These are phyloP conservation scores for Tuber umbilicatum DNA, from an alignment of 495 filamentous ascomycete species.

Conservation along the genomic window DNA sequence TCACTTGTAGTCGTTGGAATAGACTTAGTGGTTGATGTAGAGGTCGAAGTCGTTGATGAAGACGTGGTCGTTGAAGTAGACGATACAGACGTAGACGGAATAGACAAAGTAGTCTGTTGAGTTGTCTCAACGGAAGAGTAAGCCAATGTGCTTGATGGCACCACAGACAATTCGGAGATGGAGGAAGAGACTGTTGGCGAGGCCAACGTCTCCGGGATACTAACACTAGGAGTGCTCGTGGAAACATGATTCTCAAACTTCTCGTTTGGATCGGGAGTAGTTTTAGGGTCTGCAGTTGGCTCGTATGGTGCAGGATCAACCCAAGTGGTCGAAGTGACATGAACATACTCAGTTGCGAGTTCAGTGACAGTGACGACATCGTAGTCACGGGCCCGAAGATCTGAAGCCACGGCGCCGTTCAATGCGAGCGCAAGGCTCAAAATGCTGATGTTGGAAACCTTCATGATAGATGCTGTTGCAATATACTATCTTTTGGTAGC, in stretches of 20 bases:
- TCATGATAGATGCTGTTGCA: slow-evolving; percentile 20
- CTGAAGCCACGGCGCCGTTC: slow-evolving; percentile 27
- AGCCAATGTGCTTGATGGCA: slow-evolving; percentile 13
- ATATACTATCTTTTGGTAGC: slow-evolving; percentile 20
- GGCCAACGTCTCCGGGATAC: not conserved
- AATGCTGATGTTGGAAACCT: slow-evolving; percentile 22
- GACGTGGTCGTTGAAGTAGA: slow-evolving; percentile 7
- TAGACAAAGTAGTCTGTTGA: not conserved
- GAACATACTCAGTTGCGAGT: slow-evolving; percentile 16
- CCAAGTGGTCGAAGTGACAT: slow-evolving; percentile 21
- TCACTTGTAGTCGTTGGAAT: slow-evolving; percentile 12
- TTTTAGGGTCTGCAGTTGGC: not conserved
- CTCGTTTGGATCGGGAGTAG: not conserved
- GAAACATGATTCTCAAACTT: not conserved
- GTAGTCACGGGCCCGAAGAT: slow-evolving; percentile 23
- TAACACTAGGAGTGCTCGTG: slow-evolving; percentile 15
- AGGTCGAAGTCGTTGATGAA: not conserved
- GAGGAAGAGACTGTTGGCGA: not conserved
- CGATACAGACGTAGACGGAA: not conserved
- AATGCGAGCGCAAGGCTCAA: slow-evolving; percentile 32
- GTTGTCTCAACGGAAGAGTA: not conserved
- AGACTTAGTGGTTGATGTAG: not conserved
- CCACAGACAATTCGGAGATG: slow-evolving; percentile 14
- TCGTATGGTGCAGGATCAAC: slow-evolving; percentile 14
- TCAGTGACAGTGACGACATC: slow-evolving; percentile 20